Evolutionary conservation across 371 early-diverging fungal species (phyloP), one percentile per base, ranked within the genome.

Genomic region (Mucor circinelloides): DNA sequence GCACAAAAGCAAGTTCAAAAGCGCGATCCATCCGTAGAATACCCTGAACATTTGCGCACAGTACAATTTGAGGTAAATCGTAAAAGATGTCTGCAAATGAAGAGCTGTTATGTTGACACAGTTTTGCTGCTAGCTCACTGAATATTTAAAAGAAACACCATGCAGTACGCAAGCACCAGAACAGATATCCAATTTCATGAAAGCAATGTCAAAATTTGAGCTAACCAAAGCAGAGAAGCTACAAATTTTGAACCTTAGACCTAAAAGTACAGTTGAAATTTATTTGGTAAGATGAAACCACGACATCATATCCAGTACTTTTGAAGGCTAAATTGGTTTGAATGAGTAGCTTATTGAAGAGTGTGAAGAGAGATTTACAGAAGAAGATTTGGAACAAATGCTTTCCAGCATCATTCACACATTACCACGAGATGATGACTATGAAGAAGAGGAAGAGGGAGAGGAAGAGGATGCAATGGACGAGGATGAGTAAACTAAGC

Each of bases 201-300:
- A 71, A 19, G 69, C 69, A 0, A 61, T 90, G 19, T 68, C 68
- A 10, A 59, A 55, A 27, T 87, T 71, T 62, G 62, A 78, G 8
- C 68, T 90, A 56, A 90, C 89, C 23, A 84, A 80, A 68, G 87
- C 81, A 1, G 91, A 90, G 60, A 84, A 82, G 21, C 70, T 90
- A 54, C 89, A 89, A 65, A 82, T 90, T 13, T 66, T 89, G 55
- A 89, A 90, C 56, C 60, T 86, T 38, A 73, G 88, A 60, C 89
- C 91, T 2, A 78, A 71, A 50, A 78, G 81, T 44, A 74, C 76
- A n/a, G 89, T 88, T 8, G 91, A 89, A 58, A 72, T 90, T 34
- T 82, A 86, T 60, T 64, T 86, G 78, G 88, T 85, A 79, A 79
- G 58, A 42, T 50, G 21, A 50, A 50, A 50, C 21, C 21, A 12